Percentiles rank a stretch among this genome's conserved stretches.
Evolutionary conservation across 768 basidiomycete species (phyloP).

Genomic region (Dendrothele bispora): DNA sequence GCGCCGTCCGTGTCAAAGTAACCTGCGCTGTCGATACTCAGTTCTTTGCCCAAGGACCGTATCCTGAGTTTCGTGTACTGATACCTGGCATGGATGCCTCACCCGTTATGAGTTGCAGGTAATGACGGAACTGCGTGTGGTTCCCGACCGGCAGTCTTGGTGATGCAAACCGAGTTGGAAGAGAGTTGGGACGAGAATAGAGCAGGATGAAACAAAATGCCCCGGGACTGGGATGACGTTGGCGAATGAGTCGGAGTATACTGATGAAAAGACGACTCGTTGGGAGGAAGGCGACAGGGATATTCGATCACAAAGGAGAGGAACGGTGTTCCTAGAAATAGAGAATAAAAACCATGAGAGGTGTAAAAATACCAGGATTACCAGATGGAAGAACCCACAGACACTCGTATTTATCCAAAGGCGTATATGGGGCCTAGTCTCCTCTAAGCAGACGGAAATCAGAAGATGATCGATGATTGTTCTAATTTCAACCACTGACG

Average conservation of each 20-base stretch:
- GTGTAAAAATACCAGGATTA: too few relatives aligned
- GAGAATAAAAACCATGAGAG: too few relatives aligned
- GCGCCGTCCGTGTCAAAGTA: conserved; percentile 45
- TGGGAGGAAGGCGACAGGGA: background rate
- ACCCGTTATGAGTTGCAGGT: conserved; percentile 35
- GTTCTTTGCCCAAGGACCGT: conserved; percentile 35
- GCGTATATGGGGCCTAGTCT: too few relatives aligned
- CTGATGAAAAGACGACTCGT: conserved; percentile 26
- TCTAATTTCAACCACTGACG: too few relatives aligned
- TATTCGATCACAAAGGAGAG: too few relatives aligned
- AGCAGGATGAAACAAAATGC: conserved; percentile 31
- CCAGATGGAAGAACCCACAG: too few relatives aligned
- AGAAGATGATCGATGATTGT: too few relatives aligned
- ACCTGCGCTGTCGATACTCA: conserved; percentile 30
- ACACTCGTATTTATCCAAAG: too few relatives aligned
- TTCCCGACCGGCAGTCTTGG: conserved; percentile 37
- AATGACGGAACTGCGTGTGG: conserved; percentile 33
- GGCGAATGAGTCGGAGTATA: conserved; percentile 31
- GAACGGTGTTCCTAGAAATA: too few relatives aligned
- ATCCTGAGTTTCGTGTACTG: conserved; percentile 44
- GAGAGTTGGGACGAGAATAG: conserved; percentile 34
- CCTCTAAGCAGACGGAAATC: too few relatives aligned
- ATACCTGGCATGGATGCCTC: conserved; percentile 34
- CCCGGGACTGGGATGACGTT: conserved; percentile 29
- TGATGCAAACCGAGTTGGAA: conserved; percentile 36